Conservation (phyloP, 2,329 filamentous ascomycete genomes). For the Colletotrichum sp. region DNA sequence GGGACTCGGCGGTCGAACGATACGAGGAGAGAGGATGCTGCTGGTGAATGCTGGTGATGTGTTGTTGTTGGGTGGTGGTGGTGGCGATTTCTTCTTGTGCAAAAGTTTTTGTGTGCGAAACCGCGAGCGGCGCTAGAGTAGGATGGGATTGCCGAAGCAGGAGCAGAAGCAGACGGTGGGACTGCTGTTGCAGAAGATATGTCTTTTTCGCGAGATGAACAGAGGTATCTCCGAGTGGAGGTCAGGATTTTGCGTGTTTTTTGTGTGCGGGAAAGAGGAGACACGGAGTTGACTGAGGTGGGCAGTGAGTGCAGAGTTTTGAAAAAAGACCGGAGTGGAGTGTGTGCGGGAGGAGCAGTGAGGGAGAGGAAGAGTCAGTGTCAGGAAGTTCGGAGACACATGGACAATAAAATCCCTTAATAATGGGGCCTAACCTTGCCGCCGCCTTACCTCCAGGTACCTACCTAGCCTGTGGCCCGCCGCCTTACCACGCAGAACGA, state of each 20-base stretch:
- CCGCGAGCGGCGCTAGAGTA: not conserved
- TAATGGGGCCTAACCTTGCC: slow-evolving; percentile 1
- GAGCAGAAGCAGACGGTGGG: not conserved
- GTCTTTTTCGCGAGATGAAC: not conserved
- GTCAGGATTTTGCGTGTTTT: not conserved
- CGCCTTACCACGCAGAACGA: not conserved
- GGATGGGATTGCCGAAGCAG: not conserved
- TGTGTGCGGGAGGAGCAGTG: not conserved
- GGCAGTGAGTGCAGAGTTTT: slow-evolving; percentile 1
- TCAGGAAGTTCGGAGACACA: not conserved
- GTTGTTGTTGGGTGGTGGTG: not conserved
- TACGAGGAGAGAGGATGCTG: slow-evolving; percentile 6
- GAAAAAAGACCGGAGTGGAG: not conserved
- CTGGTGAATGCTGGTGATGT: not conserved
- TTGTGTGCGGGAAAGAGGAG: slow-evolving; percentile 1
- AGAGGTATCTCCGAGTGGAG: not conserved
- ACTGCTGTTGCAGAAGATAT: not conserved
- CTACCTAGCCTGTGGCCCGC: not conserved
- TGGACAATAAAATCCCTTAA: slow-evolving; percentile 9
- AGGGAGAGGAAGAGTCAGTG: not conserved
- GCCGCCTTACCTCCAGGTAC: not conserved
- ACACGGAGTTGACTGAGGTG: not conserved
- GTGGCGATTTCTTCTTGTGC: not conserved
- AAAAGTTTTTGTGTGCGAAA: not conserved
- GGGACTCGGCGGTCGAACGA: slow-evolving; percentile 13